Evolutionary conservation across 495 filamentous ascomycete genomes (phyloP).

Genomic region (Lepidopterella palustris): DNA sequence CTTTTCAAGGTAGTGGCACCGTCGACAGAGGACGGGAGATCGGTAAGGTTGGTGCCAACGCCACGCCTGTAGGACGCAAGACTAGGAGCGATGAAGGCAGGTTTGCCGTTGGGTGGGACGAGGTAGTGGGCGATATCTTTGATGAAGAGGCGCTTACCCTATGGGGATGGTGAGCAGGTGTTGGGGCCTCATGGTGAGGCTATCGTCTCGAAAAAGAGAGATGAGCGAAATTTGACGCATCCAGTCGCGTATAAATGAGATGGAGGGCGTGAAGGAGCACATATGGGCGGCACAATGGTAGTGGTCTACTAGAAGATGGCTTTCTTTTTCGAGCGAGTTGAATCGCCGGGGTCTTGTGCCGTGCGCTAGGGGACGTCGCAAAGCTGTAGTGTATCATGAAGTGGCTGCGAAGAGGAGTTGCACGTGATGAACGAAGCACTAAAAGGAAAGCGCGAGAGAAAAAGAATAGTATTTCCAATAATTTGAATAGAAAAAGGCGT

Average conservation of each 20-base stretch:
- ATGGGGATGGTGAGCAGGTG: conserved; percentile 30
- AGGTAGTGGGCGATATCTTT: conserved; percentile 95
- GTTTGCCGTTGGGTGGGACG: conserved; percentile 61
- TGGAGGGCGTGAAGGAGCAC: too few relatives aligned
- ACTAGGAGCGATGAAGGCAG: conserved; percentile 67
- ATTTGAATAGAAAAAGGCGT: not conserved
- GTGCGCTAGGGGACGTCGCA: not conserved
- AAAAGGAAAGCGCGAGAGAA: conserved; percentile 2
- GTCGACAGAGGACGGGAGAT: conserved; percentile 19
- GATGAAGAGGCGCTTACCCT: conserved; percentile 88
- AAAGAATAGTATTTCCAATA: not conserved
- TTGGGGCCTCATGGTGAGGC: not conserved
- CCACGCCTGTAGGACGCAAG: conserved; percentile 56
- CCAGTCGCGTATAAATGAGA: too few relatives aligned
- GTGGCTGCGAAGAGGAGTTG: conserved; percentile 5
- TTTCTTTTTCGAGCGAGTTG: conserved; percentile 10
- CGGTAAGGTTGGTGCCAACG: conserved; percentile 47
- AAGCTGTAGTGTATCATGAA: not conserved
- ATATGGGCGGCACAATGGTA: not conserved
- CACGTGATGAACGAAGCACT: conserved; percentile 15
- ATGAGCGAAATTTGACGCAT: too few relatives aligned
- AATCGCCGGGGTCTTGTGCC: conserved; percentile 13
- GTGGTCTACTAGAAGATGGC: not conserved
- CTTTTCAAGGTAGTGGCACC: conserved; percentile 7
- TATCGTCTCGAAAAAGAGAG: too few relatives aligned